Evolutionary conservation across 805 yeast genomes (phyloP).

Genomic region (Teunomyces atbi): DNA sequence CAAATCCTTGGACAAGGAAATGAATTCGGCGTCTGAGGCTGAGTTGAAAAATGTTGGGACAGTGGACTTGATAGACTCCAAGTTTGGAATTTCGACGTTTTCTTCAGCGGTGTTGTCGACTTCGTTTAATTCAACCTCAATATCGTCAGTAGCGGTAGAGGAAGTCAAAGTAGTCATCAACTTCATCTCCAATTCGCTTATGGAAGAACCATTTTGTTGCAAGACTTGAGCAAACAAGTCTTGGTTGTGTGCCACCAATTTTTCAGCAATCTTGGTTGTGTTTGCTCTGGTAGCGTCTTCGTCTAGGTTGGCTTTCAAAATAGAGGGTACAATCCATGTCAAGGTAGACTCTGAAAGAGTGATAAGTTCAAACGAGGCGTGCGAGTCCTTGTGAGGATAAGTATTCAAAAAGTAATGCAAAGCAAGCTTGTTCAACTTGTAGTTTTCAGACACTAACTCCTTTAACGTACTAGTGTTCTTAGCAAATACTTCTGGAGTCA

Average conservation of each 20-base stretch:
- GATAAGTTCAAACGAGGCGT: conserved; percentile 22
- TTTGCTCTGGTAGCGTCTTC: conserved; percentile 17
- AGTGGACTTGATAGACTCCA: conserved; percentile 13
- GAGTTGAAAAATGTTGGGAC: conserved; percentile 35
- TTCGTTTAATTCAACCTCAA: conserved; percentile 26
- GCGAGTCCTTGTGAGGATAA: conserved; percentile 19
- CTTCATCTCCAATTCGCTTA: conserved; percentile 49
- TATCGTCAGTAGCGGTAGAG: conserved; percentile 25
- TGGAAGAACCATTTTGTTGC: conserved; percentile 14
- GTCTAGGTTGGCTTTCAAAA: conserved; percentile 3
- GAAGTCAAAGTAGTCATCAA: conserved; percentile 60
- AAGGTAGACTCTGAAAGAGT: conserved; percentile 16
- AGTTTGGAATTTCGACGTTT: conserved; percentile 16
- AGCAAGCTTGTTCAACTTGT: conserved; percentile 31
- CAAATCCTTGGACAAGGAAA: conserved; percentile 40
- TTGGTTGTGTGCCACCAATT: conserved; percentile 18
- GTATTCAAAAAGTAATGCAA: conserved; percentile 26
- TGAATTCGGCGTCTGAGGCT: conserved; percentile 39
- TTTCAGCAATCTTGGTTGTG: conserved; percentile 20
- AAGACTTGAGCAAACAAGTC: conserved; percentile 21
- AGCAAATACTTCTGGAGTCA: conserved; percentile 23
- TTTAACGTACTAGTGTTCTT: conserved; percentile 8
- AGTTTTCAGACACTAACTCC: conserved; percentile 21
- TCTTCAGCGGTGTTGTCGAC: conserved; percentile 17
- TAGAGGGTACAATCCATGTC: conserved; percentile 11